Conservation (phyloP, 148 eudicot species). For the Persicaria maculosa region DNA sequence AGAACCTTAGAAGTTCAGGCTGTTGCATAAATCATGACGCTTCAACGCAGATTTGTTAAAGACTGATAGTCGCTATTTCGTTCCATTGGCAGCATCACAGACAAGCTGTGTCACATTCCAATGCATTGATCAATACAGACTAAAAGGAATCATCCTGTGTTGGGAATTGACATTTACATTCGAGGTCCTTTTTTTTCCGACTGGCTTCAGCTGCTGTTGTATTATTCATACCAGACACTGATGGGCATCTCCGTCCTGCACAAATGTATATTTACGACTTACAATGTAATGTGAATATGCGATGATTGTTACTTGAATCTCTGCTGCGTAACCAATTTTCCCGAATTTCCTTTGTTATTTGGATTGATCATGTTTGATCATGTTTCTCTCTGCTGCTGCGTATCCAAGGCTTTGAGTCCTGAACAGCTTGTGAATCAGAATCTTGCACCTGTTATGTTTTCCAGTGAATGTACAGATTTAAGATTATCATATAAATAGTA, state of each 20-base stretch:
- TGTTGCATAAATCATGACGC: no score
- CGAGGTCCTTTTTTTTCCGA: background rate
- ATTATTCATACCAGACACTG: background rate
- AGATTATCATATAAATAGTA: no score
- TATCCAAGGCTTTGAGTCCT: no score
- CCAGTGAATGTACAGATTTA: no score
- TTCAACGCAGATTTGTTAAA: background rate
- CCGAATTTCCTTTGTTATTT: background rate
- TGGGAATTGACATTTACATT: background rate
- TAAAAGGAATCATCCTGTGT: background rate
- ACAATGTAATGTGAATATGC: background rate
- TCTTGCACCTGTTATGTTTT: no score
- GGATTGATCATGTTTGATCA: background rate
- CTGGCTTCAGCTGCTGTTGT: conserved; percentile 8
- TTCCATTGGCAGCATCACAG: background rate
- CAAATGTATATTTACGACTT: background rate
- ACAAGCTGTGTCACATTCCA: background rate
- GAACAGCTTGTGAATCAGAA: no score
- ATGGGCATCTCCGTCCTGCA: background rate
- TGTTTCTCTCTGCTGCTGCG: no score
- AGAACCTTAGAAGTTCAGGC: background rate
- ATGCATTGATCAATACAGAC: background rate
- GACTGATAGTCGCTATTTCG: background rate
- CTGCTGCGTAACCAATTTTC: background rate
- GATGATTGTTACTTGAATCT: background rate